Evolutionary conservation across 306 rosid genomes (phyloP), one percentile per base, ranked within the genome.

Genomic region (Lathyrus oleraceus): DNA sequence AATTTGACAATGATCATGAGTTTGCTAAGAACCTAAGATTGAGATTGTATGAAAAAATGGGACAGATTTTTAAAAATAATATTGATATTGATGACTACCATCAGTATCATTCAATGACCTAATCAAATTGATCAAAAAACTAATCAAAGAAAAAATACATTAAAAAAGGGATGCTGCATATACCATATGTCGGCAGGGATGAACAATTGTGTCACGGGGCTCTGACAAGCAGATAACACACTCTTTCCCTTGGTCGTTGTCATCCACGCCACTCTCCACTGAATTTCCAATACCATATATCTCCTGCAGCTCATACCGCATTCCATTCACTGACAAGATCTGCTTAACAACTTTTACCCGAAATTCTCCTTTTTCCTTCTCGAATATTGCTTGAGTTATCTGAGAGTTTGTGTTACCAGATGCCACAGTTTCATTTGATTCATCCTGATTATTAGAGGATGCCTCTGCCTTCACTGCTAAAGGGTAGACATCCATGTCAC

Each of bases 181-280:
- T 95, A 95, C 99, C 99, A 95, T 95, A 82, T 95, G 99, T 56
- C 99, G 89, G 83, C 99, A 95, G 8, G 99, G 99, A 72, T 91
- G 99, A 48, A 87, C 93, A 13, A 96, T 87, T 14, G 99, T 95
- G 80, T 95, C 97, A 42, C 88, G 84, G 35, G 99, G 99, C 67
- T 95, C 99, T 4, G 99, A 95, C 79, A 95, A 79, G 87, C 99
- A 95, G 79, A 95, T 95, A 73, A 89, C 99, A 13, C 99, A 95
- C 78, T 95, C 99, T 83, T 91, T 95, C 61, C 97, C 99, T 0
- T 87, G 91, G 65, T 95, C 97, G 65, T 89, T 89, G 58, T 86
- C 92, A 70, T 91, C 99, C 61, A 81, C 6, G 39, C 86, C 97
- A 76, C 76, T 85, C 72, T 91, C 92, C 13, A 89, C 91, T 6